Evolutionary conservation across 805 yeast species (phyloP), one percentile per base, ranked within the genome.

Genomic region (Kazachstania kunashirensis): DNA sequence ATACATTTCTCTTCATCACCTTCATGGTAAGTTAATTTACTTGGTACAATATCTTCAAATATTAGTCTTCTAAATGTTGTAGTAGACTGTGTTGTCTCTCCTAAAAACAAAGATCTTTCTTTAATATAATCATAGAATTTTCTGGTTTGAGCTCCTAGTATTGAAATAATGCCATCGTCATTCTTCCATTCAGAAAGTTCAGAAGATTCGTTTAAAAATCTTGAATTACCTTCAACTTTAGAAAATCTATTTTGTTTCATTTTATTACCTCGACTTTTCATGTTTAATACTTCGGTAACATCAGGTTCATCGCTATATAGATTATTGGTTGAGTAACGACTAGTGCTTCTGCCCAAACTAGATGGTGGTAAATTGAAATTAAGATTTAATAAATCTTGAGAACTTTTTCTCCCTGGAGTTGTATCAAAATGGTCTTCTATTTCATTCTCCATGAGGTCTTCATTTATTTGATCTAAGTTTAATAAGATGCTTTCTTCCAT

Each of bases 281-380:
- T 39, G 20, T 44, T 38, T n/a, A 55, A 39, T 10, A 42, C 44
- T 24, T 52, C 56, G 11, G 33, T 33, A 18, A 37, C 24, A 13
- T 39, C 42, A 16, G 39, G 31, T n/a, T 27, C 38, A 3, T 33
- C 54, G 11, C 42, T 34, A 16, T 37, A 33, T 2, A 19, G n/a
- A 8, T 41, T 40, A 19, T 40, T 41, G n/a, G 50, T 47, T 2
- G 42, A 31, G 17, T 39, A 47, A 23, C 56, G 45, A 6, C 50
- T 52, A 2, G 33, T 23, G 24, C 35, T 33, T 25, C 55, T 40
- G 3, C 59, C 61, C 31, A 52, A 47, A 33, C 60, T 55, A 10
- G 62, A 57, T 6, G 62, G 55, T 1, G 60, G 59, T 24, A 56
- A 35, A 9, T 52, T 50, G 13, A 57, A 40, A 33, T 55, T 48